These are phyloP conservation scores for Ramularia collo-cygni DNA, from an alignment of 2,329 filamentous ascomycete genomes.

Conservation along the genomic window DNA sequence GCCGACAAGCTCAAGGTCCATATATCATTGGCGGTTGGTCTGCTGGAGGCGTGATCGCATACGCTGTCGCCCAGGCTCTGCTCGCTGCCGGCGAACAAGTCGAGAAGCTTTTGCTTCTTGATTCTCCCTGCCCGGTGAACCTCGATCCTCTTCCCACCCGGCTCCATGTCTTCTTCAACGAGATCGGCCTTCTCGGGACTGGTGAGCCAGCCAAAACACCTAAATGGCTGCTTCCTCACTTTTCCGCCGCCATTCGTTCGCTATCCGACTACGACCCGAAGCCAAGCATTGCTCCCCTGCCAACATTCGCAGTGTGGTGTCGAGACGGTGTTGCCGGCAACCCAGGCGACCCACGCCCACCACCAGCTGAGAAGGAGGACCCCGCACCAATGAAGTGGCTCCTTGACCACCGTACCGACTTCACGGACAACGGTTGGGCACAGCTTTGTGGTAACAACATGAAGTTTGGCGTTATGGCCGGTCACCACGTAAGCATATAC, in stretches of 20 bases:
- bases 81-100: constrained; percentile 44
- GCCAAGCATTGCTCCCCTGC: constrained; percentile 56
- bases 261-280: constrained; percentile 63
- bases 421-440: constrained; percentile 63
- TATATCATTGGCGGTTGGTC: constrained; percentile 52
- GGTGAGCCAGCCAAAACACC: constrained; percentile 54
- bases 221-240: constrained; percentile 68
- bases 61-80: constrained; percentile 45
- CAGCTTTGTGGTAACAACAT: constrained; percentile 57
- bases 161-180: constrained; percentile 66
- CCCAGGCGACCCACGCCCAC: constrained; percentile 58
- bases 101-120: constrained; percentile 46
- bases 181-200: constrained; percentile 64
- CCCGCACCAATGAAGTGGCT: constrained; percentile 56
- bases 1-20: constrained; percentile 59
- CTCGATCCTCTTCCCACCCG: constrained; percentile 45
- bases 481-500: constrained; percentile 47
- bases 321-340: constrained; percentile 64
- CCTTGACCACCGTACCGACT: constrained; percentile 66
- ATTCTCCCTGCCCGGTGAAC: constrained; percentile 47
- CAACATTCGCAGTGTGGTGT: constrained; percentile 62
- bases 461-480: constrained; percentile 59
- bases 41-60: constrained; percentile 50
- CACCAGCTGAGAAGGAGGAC: constrained; percentile 53
- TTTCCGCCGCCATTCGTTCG: constrained; percentile 60